Evolutionary conservation across 805 yeast genomes (phyloP).

Genomic region (Wickerhamomyces bovis): DNA sequence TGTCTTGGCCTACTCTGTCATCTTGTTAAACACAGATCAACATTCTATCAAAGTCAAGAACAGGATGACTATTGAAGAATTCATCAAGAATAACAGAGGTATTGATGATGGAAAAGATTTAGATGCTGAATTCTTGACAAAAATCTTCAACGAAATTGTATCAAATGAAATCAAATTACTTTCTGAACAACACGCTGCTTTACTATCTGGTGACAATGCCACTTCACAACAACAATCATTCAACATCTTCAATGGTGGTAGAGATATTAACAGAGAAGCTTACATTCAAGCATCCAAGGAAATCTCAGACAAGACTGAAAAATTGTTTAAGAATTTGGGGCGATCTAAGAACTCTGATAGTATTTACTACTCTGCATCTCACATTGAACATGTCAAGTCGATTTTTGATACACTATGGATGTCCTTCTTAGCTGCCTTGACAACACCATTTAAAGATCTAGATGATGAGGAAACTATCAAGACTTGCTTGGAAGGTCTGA

Average conservation of each 20-base stretch:
- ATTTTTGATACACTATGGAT: slow-evolving; percentile 95
- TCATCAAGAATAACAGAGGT: slow-evolving; percentile 81
- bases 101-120: slow-evolving; percentile 87
- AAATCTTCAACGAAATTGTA: slow-evolving; percentile 73
- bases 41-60: slow-evolving; percentile 83
- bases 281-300: slow-evolving; percentile 90
- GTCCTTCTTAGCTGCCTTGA: slow-evolving; percentile 90
- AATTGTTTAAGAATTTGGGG: slow-evolving; percentile 64
- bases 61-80: slow-evolving; percentile 85
- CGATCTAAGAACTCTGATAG: slow-evolving; percentile 38
- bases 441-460: slow-evolving; percentile 88
- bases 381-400: slow-evolving; percentile 84
- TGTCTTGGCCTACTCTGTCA: slow-evolving; percentile 84
- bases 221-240: slow-evolving; percentile 38
- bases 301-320: slow-evolving; percentile 84
- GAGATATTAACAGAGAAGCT: slow-evolving; percentile 73
- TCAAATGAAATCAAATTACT: slow-evolving; percentile 82
- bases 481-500: slow-evolving; percentile 78
- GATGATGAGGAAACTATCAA: slow-evolving; percentile 67
- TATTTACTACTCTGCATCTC: slow-evolving; percentile 75
- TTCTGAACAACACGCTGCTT: slow-evolving; percentile 91
- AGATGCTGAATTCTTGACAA: slow-evolving; percentile 63
- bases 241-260: slow-evolving; percentile 52
- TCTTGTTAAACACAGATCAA: slow-evolving; percentile 90
- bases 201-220: slow-evolving; percentile 56